Percentiles rank a stretch among this genome's conserved stretches.
Conservation (phyloP, 2,329 filamentous ascomycete genomes). For the Chrysoporthe austroafricana region DNA sequence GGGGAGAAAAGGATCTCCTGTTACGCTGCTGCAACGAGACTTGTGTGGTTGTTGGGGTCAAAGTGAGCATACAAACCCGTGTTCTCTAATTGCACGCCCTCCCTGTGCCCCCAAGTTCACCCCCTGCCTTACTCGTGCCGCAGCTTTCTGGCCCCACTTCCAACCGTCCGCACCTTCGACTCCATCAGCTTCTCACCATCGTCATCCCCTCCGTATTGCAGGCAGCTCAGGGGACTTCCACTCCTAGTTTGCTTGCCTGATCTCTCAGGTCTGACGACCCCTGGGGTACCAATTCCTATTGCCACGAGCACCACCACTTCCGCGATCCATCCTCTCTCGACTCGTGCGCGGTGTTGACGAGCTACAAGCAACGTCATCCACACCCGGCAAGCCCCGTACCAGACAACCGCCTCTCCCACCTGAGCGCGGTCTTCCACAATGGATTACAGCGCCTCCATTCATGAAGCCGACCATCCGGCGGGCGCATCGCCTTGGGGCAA, state of each 20-base stretch:
- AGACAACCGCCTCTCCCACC: neutral
- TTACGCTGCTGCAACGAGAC: neutral
- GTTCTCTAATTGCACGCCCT: conserved; percentile 12
- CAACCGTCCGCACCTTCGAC: conserved; percentile 1
- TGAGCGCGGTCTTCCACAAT: conserved; percentile 40
- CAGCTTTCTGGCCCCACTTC: conserved; percentile 9
- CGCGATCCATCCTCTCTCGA: neutral
- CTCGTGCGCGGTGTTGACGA: conserved; percentile 8
- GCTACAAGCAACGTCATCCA: conserved; percentile 31
- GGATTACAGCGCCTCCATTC: conserved; percentile 62
- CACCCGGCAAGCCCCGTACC: neutral
- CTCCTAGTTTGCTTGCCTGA: conserved; percentile 10
- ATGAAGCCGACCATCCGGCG: conserved; percentile 57
- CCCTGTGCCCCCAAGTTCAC: neutral
- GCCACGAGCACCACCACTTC: neutral
- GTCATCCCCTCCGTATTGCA: conserved; percentile 14
- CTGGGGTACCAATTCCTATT: too few relatives aligned
- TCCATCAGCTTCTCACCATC: conserved; percentile 24
- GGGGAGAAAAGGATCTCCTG: too few relatives aligned
- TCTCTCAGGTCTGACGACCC: neutral
- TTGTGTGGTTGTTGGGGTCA: neutral
- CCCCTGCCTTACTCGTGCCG: conserved; percentile 1
- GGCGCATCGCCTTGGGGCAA: conserved; percentile 61
- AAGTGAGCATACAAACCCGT: neutral
- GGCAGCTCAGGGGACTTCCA: conserved; percentile 1